Evolutionary conservation across 208 protist genomes (phyloP).

Genomic region (Phytomonas francai): DNA sequence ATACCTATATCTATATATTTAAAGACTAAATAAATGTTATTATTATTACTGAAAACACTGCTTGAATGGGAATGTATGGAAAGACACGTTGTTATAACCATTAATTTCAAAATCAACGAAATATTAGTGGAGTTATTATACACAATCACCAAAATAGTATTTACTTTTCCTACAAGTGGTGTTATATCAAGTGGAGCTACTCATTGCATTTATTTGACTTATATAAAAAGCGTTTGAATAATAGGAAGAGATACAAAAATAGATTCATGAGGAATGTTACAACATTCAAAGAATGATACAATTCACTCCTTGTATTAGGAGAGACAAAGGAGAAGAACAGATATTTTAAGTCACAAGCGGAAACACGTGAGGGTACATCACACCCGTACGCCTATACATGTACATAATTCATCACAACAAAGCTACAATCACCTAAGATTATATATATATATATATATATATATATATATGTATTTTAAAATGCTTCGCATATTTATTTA

Average conservation of each 20-base stretch:
- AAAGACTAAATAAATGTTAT: background rate
- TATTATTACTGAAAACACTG: background rate
- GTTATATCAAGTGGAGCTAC: background rate
- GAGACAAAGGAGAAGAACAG: conserved; percentile 4
- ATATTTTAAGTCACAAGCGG: conserved; percentile 4
- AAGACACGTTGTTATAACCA: background rate
- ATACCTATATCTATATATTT: conserved; percentile 2
- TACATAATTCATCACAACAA: conserved; percentile 10
- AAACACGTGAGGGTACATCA: conserved; percentile 3
- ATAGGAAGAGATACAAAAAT: conserved; percentile 9
- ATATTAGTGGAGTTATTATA: background rate
- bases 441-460: conserved; percentile 1
- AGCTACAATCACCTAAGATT: background rate
- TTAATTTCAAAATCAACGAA: background rate
- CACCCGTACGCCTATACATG: conserved; percentile 4
- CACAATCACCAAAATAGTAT: background rate
- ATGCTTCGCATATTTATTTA: background rate
- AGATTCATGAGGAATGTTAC: background rate
- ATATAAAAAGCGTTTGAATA: background rate
- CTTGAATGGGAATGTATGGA: background rate
- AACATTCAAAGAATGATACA: background rate
- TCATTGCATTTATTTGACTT: conserved; percentile 1
- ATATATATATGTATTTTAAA: background rate
- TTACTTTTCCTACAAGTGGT: background rate
- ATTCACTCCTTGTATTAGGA: conserved; percentile 4